Evolutionary conservation across 352 stramenopile species (phyloP), one percentile per base, ranked within the genome.

Genomic region (Phytophthora brassicae): DNA sequence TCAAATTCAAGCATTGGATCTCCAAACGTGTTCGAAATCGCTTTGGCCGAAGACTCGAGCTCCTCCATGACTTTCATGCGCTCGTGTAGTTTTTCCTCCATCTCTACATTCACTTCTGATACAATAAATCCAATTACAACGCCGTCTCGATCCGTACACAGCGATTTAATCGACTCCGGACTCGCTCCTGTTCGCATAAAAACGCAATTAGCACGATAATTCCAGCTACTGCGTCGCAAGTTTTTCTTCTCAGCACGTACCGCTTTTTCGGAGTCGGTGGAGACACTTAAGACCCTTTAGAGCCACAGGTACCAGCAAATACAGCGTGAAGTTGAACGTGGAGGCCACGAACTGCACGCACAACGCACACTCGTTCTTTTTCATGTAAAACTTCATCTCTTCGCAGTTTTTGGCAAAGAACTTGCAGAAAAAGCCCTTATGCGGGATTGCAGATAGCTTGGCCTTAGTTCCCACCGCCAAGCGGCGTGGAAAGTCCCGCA

Each of bases 351-450:
- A 95, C 66, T 87, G 85, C 45, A 90, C 86, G 53, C 86, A 95
- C 17, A 92, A 72, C 36, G 86, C 79, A 56, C 85, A 93, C 64
- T 88, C 81, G 70, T 95, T 79, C 59, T 90, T 88, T 61, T 88
- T 88, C 84, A 95, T 92, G 77, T 95, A 95, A 14, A 87, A 73
- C 44, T 93, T 91, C 70, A 95, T 86, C 42, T 95, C 84, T 44
- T 90, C 81, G 53, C 78, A 75, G 64, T 92, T 82, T 60, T 94
- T 94, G 35, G 83, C 82, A 29, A 90, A 82, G 66, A 95, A 95
- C 72, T 95, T 95, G 70, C 86, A 95, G 66, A 95, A 95, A 59
- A 95, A 92, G 6, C 86, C 85, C 50, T 90, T 92, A 29, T 81
- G 84, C n/a, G 86, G 86, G 55, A 95, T 89, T 24, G 86, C 84